phyloP scores from a whole-genome alignment of 345 rosid genomes.

The Limnanthes douglasii region DNA sequence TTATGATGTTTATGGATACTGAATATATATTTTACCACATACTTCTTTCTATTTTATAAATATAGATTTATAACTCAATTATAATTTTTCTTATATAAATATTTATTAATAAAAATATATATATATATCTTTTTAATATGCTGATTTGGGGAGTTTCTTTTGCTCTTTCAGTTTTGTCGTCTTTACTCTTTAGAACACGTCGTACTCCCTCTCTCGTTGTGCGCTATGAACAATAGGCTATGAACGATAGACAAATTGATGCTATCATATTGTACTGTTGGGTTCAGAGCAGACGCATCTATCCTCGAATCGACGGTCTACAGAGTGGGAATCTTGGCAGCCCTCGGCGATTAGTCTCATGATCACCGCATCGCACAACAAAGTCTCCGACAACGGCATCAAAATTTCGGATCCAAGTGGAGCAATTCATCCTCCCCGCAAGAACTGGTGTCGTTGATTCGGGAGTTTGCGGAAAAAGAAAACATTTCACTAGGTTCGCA shows the following conservation, averaged over 20 bases:
- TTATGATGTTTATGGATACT: too few relatives aligned
- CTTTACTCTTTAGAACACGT: too few relatives aligned
- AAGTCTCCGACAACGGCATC: conserved; percentile 68
- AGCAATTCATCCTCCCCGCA: conserved; percentile 37
- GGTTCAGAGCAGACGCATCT: conserved; percentile 70
- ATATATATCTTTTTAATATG: too few relatives aligned
- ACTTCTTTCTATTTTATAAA: too few relatives aligned
- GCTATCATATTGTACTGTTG: conserved; percentile 81
- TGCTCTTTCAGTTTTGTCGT: too few relatives aligned
- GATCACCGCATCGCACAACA: conserved; percentile 95
- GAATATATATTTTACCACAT: too few relatives aligned
- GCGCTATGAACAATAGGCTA: too few relatives aligned
- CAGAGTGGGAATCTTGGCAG: conserved; percentile 61
- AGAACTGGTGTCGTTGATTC: conserved; percentile 37
- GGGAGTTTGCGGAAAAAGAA: conserved; percentile 48
- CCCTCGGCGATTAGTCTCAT: conserved; percentile 62
- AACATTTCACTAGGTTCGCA: conserved; percentile 28
- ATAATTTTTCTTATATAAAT: too few relatives aligned
- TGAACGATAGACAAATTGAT: conserved; percentile 44
- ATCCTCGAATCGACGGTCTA: conserved; percentile 56
- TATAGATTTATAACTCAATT: too few relatives aligned
- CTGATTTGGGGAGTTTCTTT: too few relatives aligned
- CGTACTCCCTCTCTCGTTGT: conserved; percentile 8
- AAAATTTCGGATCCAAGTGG: conserved; percentile 82
- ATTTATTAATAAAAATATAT: too few relatives aligned